phyloP scores from a whole-genome alignment of 495 filamentous ascomycete species.

The Penicillium nucicola region DNA sequence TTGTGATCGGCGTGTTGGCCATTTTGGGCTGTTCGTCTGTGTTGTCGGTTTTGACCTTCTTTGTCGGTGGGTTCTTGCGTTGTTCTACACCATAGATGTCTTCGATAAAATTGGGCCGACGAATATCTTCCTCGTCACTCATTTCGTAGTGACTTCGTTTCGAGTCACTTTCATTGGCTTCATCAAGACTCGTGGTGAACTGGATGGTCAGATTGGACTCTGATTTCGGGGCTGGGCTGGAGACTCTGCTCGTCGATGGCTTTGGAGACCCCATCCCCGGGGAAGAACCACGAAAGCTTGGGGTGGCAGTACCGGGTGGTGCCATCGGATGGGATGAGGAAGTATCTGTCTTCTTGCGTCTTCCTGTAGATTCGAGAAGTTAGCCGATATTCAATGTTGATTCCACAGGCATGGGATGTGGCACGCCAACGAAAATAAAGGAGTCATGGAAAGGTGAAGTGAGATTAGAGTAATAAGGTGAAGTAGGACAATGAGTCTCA shows the following conservation, averaged over 20 bases:
- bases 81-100: slow-evolving; percentile 68
- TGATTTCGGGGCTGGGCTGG: not conserved
- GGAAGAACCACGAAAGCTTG: slow-evolving; percentile 11
- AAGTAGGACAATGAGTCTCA: not conserved
- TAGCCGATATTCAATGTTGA: slow-evolving; percentile 17
- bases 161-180: slow-evolving; percentile 21
- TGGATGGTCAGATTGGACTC: slow-evolving; percentile 22
- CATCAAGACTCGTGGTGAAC: slow-evolving; percentile 22
- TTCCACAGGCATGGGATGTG: slow-evolving; percentile 15
- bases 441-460: not conserved
- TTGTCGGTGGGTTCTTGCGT: slow-evolving; percentile 58
- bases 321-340: slow-evolving; percentile 20
- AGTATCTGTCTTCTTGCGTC: slow-evolving; percentile 11
- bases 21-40: slow-evolving; percentile 37
- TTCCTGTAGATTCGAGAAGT: slow-evolving; percentile 19
- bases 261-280: slow-evolving; percentile 2
- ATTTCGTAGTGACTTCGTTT: slow-evolving; percentile 31
- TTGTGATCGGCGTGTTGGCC: slow-evolving; percentile 37
- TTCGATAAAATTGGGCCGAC: slow-evolving; percentile 53
- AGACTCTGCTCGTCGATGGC: not conserved
- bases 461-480: not conserved
- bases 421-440: slow-evolving; percentile 11
- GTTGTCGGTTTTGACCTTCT: slow-evolving; percentile 58
- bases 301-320: slow-evolving; percentile 26
- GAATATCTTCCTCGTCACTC: slow-evolving; percentile 22